Base-by-base conservation (phyloP, 768 basidiomycete species). In the Amanita pallidorosea region DNA sequence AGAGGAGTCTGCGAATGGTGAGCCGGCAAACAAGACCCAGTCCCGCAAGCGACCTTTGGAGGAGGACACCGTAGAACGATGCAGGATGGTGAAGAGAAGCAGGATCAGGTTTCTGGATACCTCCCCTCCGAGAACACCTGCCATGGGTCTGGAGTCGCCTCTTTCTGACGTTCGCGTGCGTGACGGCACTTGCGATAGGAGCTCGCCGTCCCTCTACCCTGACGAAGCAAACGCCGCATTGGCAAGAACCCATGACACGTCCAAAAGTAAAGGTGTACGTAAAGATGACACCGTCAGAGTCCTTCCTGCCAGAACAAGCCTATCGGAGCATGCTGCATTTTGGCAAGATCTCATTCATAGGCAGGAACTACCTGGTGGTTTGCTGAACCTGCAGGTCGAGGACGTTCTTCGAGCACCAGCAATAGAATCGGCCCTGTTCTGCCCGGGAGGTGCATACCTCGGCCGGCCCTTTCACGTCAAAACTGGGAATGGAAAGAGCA, bases 391-490 rank as follows among this genome's bases (percentile, higher is more conserved):
- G 17, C 58, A 52, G 9, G 48, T 63, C 17, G 52, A 56, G 4
- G 61, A 62, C 33, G 53, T 63, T 11, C 47, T 58, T 45, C 47
- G 50, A 31, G 58, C 60, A 46, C 63, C 62, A 12, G 23, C 22
- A 9, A 53, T 58, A 9, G 55, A 54, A 35, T 59, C 57, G 34
- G 57, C 55, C 33, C 52, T 63, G 48, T 63, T 65, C 53, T 54
- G 56, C 42, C 54, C 59, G 15, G 56, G 58, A 51, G 56, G 58
- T n/a, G 58, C 46, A 11, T 67, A 63, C 53, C 56, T 57, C 15
- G 63, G 61, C 25, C 63, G 56, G 42, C 56, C 44, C n/a, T 66
- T 67, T 54, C 56, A 54, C 20, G 38, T 42, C 31, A 35, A 22
- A 34, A 38, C 23, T 15, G 40, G 17, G n/a, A 37, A 27, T 9